Percentiles rank a stretch among this genome's conserved stretches.
These are phyloP conservation scores for Mallotus nudiflorus DNA, from an alignment of 345 rosid genomes.

Conservation along the genomic window DNA sequence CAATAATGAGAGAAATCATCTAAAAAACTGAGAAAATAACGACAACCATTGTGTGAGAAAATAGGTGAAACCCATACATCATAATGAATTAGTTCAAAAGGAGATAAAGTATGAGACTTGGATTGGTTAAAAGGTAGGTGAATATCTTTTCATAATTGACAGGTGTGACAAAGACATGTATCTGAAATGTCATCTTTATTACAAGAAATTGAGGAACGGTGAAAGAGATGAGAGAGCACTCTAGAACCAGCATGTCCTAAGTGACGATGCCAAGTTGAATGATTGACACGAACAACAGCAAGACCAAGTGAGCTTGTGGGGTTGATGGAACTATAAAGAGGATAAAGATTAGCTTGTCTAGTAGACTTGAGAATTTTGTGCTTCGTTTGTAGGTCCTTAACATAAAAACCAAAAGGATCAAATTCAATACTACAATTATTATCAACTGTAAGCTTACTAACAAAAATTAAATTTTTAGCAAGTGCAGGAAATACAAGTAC, in stretches of 20 bases:
- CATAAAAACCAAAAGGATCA: neutral
- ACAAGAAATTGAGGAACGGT: neutral
- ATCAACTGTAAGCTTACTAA: neutral
- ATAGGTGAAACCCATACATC: neutral
- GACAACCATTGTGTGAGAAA: neutral
- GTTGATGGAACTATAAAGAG: too few species aligned
- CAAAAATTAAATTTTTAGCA: neutral
- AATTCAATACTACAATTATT: neutral
- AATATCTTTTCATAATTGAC: neutral
- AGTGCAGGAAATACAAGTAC: conserved; percentile 1
- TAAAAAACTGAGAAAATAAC: neutral
- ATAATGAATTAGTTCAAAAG: neutral
- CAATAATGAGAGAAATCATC: neutral
- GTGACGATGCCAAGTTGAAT: neutral
- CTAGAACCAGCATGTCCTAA: neutral
- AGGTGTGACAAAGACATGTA: neutral
- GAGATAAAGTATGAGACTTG: neutral
- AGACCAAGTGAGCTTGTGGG: neutral
- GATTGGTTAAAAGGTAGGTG: neutral
- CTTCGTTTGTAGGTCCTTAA: conserved; percentile 5
- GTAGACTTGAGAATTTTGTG: neutral
- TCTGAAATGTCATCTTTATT: neutral
- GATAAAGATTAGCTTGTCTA: neutral
- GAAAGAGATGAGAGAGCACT: neutral
- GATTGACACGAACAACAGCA: neutral